These are phyloP conservation scores for Solanum acaule DNA, from an alignment of 257 asterid genomes.

Conservation along the genomic window DNA sequence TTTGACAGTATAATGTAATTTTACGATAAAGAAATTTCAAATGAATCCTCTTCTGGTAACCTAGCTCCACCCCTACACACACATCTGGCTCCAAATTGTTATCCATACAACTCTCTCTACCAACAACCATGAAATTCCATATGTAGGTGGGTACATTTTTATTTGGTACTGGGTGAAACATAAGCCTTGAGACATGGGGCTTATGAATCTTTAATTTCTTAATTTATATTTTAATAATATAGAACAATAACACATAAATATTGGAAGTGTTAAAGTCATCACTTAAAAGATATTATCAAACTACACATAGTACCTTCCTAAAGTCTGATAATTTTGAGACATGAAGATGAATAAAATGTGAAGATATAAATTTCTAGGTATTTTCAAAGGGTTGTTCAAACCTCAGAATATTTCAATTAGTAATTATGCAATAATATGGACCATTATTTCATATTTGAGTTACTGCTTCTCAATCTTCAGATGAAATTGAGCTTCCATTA, in stretches of 20 bases:
- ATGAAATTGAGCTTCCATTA: neutral
- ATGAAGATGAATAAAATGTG: neutral
- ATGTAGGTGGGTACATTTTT: neutral
- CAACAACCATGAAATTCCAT: neutral
- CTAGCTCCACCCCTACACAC: neutral
- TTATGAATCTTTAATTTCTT: neutral
- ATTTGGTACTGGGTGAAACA: neutral
- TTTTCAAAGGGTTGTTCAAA: neutral
- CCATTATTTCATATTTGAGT: neutral
- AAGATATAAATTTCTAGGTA: neutral
- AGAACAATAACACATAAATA: neutral
- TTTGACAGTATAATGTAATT: neutral
- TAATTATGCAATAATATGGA: neutral
- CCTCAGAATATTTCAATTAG: neutral
- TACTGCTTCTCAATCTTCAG: neutral
- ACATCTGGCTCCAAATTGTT: neutral
- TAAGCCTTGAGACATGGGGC: neutral
- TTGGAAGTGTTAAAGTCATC: neutral
- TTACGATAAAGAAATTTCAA: fast-evolving
- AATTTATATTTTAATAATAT: too few species aligned
- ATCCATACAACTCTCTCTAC: neutral
- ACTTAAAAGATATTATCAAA: neutral
- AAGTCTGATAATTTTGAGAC: neutral
- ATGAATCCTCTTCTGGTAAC: neutral
- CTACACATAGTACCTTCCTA: neutral